A percentile compares a stretch with the other conserved stretches of the same genome.
Evolutionary conservation across 805 yeast genomes (phyloP).

Genomic region (Metschnikowia matae): DNA sequence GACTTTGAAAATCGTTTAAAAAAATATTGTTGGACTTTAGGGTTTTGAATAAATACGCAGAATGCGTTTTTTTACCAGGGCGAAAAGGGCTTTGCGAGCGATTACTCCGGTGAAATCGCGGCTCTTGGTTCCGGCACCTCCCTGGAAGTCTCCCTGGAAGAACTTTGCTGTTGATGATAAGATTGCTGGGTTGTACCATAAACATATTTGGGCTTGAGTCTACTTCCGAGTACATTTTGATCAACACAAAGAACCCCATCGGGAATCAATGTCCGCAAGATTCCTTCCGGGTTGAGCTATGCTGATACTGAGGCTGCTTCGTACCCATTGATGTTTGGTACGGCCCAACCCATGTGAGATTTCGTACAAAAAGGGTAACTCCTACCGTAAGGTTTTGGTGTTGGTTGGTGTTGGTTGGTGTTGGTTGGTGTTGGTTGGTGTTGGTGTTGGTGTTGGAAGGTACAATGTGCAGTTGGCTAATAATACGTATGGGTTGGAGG

Average conservation of each 20-base stretch:
- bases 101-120: conserved; percentile 32
- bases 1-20: no score
- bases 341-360: conserved; percentile 48
- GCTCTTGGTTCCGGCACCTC: conserved; percentile 28
- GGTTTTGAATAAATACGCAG: no score
- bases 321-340: conserved; percentile 58
- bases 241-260: conserved; percentile 29
- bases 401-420: no score
- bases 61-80: conserved; percentile 9
- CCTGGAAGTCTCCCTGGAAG: no score
- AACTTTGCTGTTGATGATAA: conserved; percentile 26
- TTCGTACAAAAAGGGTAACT: conserved; percentile 29
- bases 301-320: conserved; percentile 67
- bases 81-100: conserved; percentile 27
- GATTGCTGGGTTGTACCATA: conserved; percentile 25
- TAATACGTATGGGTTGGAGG: conserved; percentile 35
- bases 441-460: no score
- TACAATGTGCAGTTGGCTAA: conserved; percentile 55
- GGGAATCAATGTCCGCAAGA: conserved; percentile 39
- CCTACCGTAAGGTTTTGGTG: conserved; percentile 50
- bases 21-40: no score
- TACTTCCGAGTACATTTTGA: conserved; percentile 42
- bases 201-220: conserved; percentile 34
- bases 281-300: conserved; percentile 42
- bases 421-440: no score